Percentiles rank a stretch among this genome's conserved stretches.
These are phyloP conservation scores for Ambrosia hybrid DNA, from an alignment of 140 eudicot genomes.

Conservation along the genomic window DNA sequence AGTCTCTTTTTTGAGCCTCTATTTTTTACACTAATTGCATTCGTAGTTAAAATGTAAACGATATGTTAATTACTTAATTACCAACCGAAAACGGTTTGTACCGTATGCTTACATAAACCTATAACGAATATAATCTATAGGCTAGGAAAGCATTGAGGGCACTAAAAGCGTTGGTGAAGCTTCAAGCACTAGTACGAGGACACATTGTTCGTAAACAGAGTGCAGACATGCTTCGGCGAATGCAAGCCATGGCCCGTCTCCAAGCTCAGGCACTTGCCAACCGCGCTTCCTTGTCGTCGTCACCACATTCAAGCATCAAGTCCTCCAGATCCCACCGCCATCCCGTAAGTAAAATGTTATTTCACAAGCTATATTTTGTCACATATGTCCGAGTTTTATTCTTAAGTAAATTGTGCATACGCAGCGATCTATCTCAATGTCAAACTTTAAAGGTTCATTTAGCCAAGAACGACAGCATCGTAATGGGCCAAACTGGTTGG, in stretches of 20 bases:
- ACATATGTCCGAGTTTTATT: background rate
- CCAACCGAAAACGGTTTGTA: background rate
- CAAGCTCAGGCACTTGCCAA: conserved; percentile 71
- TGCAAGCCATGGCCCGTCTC: conserved; percentile 89
- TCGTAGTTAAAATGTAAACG: background rate
- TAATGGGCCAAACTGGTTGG: conserved; percentile 47
- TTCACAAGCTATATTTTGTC: background rate
- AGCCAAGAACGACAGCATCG: conserved; percentile 26
- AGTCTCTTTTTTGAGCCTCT: too few species aligned
- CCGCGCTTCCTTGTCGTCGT: conserved; percentile 44
- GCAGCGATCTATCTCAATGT: conserved; percentile 50
- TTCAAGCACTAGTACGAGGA: conserved; percentile 91
- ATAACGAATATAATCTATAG: conserved; percentile 23
- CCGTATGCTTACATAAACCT: background rate
- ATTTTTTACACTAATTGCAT: background rate
- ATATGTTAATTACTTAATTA: too few species aligned
- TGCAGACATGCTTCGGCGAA: conserved; percentile 78
- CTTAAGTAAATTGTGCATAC: background rate
- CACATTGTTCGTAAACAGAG: conserved; percentile 81
- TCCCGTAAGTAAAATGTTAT: conserved; percentile 43
- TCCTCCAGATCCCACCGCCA: conserved; percentile 38
- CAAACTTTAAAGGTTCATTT: conserved; percentile 27
- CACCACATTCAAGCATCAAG: conserved; percentile 45
- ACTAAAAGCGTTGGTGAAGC: conserved; percentile 81
- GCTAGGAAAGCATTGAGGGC: conserved; percentile 88